Conservation (phyloP, 2,329 filamentous ascomycete species). For the Fonsecaea erecta region DNA sequence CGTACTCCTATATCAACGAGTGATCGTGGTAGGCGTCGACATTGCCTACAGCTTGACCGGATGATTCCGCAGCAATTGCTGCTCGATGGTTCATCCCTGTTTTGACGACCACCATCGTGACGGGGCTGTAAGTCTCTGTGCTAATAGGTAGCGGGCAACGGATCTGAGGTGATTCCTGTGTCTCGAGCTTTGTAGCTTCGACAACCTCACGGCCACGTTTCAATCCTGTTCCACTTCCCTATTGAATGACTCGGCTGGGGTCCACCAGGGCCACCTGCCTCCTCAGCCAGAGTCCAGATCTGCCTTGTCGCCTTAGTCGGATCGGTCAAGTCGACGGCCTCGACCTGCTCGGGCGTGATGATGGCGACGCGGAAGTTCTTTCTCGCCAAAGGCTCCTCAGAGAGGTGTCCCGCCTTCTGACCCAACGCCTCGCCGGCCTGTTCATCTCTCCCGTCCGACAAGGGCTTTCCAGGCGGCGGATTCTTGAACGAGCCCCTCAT, state of each 20-base stretch:
- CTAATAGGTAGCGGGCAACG: too few species aligned
- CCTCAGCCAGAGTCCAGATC: conserved; percentile 65
- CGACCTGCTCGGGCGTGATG: conserved; percentile 79
- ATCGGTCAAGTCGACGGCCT: conserved; percentile 73
- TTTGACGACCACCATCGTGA: too few species aligned
- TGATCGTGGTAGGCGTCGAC: neutral
- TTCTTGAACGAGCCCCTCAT: conserved; percentile 79
- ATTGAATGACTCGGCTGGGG: conserved; percentile 38
- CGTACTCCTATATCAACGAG: neutral
- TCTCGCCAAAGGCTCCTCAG: conserved; percentile 69
- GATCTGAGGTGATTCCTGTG: neutral
- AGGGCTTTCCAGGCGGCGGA: conserved; percentile 68
- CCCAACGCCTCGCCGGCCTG: conserved; percentile 55
- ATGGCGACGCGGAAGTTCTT: conserved; percentile 83
- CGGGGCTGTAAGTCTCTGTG: too few species aligned
- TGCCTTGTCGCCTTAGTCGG: conserved; percentile 67
- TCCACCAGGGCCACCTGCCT: conserved; percentile 47
- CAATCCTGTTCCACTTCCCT: conserved; percentile 67
- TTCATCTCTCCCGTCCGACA: conserved; percentile 55
- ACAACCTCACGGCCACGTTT: conserved; percentile 64
- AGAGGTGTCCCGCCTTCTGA: conserved; percentile 70
- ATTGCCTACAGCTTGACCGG: neutral
- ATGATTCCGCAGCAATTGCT: neutral
- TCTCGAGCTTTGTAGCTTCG: neutral
- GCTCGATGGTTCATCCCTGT: neutral